phyloP scores from a whole-genome alignment of 768 basidiomycete genomes.

The Podaxis pistillaris region DNA sequence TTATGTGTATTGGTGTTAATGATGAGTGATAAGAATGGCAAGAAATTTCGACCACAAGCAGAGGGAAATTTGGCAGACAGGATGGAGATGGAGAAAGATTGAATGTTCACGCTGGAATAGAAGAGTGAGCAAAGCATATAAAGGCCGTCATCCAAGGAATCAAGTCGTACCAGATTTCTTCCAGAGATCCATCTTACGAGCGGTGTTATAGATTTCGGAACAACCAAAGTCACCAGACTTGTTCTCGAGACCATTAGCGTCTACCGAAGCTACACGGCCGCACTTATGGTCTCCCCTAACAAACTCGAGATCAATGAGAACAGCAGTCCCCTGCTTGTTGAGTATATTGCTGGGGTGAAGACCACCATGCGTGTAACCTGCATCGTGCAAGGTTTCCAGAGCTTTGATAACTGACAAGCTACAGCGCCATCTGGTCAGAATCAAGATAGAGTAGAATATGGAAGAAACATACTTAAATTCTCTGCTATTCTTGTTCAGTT shows the following conservation, averaged over 20 bases:
- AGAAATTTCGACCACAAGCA: no score
- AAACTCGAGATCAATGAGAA: conserved; percentile 14
- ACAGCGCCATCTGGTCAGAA: background rate
- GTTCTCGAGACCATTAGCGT: conserved; percentile 6
- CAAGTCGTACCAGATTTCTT: conserved; percentile 13
- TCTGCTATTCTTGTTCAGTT: conserved; percentile 12
- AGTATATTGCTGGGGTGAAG: conserved; percentile 12
- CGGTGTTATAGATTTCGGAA: conserved; percentile 9
- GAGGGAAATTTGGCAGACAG: no score
- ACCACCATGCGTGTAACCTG: conserved; percentile 11
- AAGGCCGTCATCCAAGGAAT: background rate
- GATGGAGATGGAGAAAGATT: no score
- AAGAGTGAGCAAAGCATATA: background rate
- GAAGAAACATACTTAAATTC: conserved; percentile 4
- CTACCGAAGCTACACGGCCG: conserved; percentile 6
- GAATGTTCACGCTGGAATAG: background rate
- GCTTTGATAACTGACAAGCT: conserved; percentile 12
- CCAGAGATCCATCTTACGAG: conserved; percentile 15
- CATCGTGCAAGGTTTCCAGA: conserved; percentile 10
- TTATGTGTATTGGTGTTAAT: no score
- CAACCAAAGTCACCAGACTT: conserved; percentile 14
- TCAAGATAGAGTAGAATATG: background rate
- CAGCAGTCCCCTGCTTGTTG: conserved; percentile 1
- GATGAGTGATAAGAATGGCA: no score
- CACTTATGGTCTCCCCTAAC: conserved; percentile 12